These are phyloP conservation scores for Pleurotus platypus DNA, from an alignment of 768 basidiomycete genomes.

Conservation along the genomic window DNA sequence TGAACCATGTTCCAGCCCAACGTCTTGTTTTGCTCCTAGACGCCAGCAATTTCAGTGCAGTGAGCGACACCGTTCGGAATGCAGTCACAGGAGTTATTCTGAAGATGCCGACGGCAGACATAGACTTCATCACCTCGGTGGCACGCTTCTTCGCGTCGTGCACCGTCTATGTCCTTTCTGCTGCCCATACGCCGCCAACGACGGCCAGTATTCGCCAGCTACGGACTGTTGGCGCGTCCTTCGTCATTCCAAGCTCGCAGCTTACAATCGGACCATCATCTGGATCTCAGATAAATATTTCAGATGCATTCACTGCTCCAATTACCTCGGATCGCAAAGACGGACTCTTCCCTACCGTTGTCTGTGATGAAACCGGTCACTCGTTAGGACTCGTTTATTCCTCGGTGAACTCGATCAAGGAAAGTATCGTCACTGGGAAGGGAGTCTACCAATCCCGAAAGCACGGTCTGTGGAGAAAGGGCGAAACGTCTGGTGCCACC, in stretches of 20 bases:
- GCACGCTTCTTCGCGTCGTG: constrained; percentile 68
- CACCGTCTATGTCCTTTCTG: constrained; percentile 59
- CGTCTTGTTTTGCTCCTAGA: constrained; percentile 77
- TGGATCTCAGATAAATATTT: constrained; percentile 60
- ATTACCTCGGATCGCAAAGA: constrained; percentile 85
- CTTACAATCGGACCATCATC: constrained; percentile 60
- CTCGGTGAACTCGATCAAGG: constrained; percentile 77
- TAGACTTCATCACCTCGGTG: constrained; percentile 75
- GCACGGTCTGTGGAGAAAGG: constrained; percentile 95
- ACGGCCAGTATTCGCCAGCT: constrained; percentile 59
- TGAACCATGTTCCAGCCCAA: constrained; percentile 64
- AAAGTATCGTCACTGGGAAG: constrained; percentile 83
- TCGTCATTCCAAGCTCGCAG: constrained; percentile 69
- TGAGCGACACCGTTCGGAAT: constrained; percentile 70
- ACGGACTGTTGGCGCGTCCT: constrained; percentile 51
- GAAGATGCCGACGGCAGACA: constrained; percentile 67
- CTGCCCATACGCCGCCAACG: constrained; percentile 48
- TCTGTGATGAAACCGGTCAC: constrained; percentile 75
- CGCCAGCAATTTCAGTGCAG: constrained; percentile 66
- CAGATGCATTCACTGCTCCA: constrained; percentile 83
- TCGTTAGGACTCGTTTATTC: constrained; percentile 95
- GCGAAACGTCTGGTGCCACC: constrained; percentile 92
- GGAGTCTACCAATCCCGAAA: constrained; percentile 97
- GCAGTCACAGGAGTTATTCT: constrained; percentile 78
- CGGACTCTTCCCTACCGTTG: constrained; percentile 90